Percentiles rank a stretch among this genome's conserved stretches.
Conservation (phyloP, 2,329 filamentous ascomycete genomes). For the Reticulascus tulasneorum region DNA sequence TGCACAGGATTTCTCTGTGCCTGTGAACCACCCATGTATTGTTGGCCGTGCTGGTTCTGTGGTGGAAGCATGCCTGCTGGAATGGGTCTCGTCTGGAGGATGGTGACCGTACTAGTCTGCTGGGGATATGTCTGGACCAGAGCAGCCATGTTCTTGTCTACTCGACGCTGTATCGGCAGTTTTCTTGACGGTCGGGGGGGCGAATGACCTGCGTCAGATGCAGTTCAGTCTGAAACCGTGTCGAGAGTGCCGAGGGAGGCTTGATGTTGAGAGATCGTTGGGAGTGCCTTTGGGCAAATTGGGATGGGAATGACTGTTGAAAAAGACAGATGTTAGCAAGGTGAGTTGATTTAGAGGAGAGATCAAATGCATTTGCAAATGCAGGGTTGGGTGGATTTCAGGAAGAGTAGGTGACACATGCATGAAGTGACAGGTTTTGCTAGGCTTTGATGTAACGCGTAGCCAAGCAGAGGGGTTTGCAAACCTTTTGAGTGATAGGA, state of each 20-base stretch:
- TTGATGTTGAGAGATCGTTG: too few species aligned
- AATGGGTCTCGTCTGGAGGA: conserved; percentile 70
- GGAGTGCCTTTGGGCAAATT: too few species aligned
- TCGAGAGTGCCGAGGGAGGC: too few species aligned
- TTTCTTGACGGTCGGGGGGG: too few species aligned
- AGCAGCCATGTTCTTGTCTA: conserved; percentile 65
- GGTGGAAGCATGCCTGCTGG: conserved; percentile 56
- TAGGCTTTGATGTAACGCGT: background rate
- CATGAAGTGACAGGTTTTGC: background rate
- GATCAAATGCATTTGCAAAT: too few species aligned
- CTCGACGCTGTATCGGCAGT: too few species aligned
- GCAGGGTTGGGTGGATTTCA: too few species aligned
- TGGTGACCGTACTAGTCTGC: conserved; percentile 67
- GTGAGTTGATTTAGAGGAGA: background rate
- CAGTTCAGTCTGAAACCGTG: too few species aligned
- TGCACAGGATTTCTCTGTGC: conserved; percentile 45
- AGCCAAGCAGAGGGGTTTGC: background rate
- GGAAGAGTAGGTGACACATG: background rate
- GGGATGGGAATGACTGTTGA: too few species aligned
- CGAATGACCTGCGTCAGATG: too few species aligned
- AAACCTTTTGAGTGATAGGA: conserved; percentile 10
- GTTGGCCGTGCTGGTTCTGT: conserved; percentile 46
- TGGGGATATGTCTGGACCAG: conserved; percentile 78
- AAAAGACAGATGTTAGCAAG: conserved; percentile 2
- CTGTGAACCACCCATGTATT: conserved; percentile 43